phyloP scores from a whole-genome alignment of 192 early-diverging fungal genomes.

The Thoreauomyces humboldtii region DNA sequence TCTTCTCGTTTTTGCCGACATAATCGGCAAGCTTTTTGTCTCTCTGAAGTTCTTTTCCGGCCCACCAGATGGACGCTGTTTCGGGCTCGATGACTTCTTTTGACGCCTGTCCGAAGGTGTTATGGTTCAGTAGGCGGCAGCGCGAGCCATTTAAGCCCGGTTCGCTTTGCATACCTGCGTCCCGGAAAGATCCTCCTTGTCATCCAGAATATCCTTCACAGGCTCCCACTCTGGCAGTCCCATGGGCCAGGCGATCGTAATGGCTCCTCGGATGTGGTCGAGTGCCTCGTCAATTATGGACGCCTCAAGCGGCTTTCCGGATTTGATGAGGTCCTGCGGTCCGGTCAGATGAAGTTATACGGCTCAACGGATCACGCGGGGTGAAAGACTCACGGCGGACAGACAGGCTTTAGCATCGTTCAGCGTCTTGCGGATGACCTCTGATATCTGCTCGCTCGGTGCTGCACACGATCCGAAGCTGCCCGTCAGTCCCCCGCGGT shows the following conservation, averaged over 20 bases:
- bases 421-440: constrained; percentile 39
- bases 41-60: constrained; percentile 51
- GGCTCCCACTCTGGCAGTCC: constrained; percentile 58
- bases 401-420: constrained; percentile 39
- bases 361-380: too few species aligned
- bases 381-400: constrained; percentile 21
- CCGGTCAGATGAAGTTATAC: too few species aligned
- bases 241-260: constrained; percentile 55
- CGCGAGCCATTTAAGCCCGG: too few species aligned
- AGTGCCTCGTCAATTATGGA: constrained; percentile 40
- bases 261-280: constrained; percentile 41
- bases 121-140: too few species aligned
- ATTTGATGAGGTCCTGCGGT: constrained; percentile 41
- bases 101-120: constrained; percentile 42
- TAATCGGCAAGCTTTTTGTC: constrained; percentile 53
- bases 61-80: constrained; percentile 55
- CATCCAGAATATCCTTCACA: constrained; percentile 43
- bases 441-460: constrained; percentile 35
- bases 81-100: constrained; percentile 42
- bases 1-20: constrained; percentile 60
- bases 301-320: constrained; percentile 27
- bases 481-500: neutral
- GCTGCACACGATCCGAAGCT: constrained; percentile 27
- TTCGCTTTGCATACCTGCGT: constrained; percentile 40
- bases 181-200: constrained; percentile 54